Percentiles rank a stretch among this genome's conserved stretches.
phyloP scores from a whole-genome alignment of 768 basidiomycete species.

The Leccinum incarnatum region DNA sequence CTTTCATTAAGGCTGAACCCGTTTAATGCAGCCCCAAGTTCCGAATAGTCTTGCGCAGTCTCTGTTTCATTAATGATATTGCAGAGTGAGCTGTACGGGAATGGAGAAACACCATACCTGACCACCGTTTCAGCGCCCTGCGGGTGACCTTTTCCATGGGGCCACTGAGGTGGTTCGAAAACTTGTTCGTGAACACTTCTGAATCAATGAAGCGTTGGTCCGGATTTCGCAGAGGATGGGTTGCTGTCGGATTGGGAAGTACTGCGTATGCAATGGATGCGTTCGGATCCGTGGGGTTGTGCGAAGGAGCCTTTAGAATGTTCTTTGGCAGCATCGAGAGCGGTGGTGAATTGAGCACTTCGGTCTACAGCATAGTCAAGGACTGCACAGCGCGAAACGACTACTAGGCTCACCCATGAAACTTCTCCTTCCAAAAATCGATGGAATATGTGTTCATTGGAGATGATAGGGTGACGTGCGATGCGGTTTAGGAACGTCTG shows the following conservation, averaged over 20 bases:
- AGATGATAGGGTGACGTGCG: slow-evolving; percentile 88
- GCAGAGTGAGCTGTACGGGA: slow-evolving; percentile 4
- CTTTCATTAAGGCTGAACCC: slow-evolving; percentile 89
- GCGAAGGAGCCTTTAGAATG: slow-evolving; percentile 90
- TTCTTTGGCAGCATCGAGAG: slow-evolving; percentile 92
- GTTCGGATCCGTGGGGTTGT: slow-evolving; percentile 84
- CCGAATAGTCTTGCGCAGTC: slow-evolving; percentile 81
- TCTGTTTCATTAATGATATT: slow-evolving; percentile 42
- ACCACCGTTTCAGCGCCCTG: slow-evolving; percentile 90
- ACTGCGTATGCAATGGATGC: slow-evolving; percentile 74
- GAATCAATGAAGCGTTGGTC: slow-evolving; percentile 97
- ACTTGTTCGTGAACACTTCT: slow-evolving; percentile 94
- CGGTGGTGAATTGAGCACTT: slow-evolving; percentile 91
- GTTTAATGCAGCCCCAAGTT: slow-evolving; percentile 88
- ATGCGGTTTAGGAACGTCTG: slow-evolving; percentile 93
- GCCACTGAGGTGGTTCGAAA: slow-evolving; percentile 85
- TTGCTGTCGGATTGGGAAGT: slow-evolving; percentile 85
- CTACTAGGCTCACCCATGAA: slow-evolving; percentile 71
- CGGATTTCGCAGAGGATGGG: slow-evolving; percentile 85
- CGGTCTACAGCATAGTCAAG: slow-evolving; percentile 51
- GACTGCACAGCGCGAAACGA: not conserved
- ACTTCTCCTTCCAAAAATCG: slow-evolving; percentile 94
- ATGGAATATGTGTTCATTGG: slow-evolving; percentile 95
- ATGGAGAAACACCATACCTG: slow-evolving; percentile 50
- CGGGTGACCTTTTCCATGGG: slow-evolving; percentile 97